Base-by-base conservation (phyloP, 768 basidiomycete species). In the Podaxis sp. region DNA sequence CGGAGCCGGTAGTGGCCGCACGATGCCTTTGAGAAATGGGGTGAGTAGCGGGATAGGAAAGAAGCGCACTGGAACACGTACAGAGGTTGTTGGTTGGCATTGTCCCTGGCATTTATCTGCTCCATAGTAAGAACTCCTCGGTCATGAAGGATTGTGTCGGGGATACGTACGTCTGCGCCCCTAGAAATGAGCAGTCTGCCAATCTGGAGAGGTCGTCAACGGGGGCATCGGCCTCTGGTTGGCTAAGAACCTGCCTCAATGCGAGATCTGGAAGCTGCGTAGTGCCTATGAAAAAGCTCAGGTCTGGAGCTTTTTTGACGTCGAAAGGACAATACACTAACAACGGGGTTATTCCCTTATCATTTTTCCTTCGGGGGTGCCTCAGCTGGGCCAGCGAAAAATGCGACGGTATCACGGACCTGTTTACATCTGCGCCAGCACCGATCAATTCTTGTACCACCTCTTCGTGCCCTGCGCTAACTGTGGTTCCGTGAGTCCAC, bases 91-190 rank as follows among this genome's bases (percentile, higher is more conserved):
- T 99, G 97, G 72, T 91, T 94, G 47, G 96, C 94, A 67, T 87
- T 89, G 80, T 99, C 96, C 76, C 86, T 90, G 49, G 90, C 91
- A 70, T 98, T 99, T 77, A 96, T 91, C 93, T 99, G 70, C 63
- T 50, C 70, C 69, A 63, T 72, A 75, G 68, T 70, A 71, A 68
- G 68, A 69, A 73, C 67, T 73, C 70, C 68, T 66, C 70, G 73
- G 69, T 64, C 63, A 69, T 72, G 65, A 71, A 71, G 64, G 47
- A 58, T 65, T 68, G 65, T 65, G 70, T 71, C 71, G 74, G 57
- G 56, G 65, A 66, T 65, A 83, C 94, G 70, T 77, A 96, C 96
- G 72, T 97, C 94, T 66, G 96, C 96, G 62, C 95, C 94, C 72
- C 91, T 84, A 58, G 86, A 79, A 69, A 98, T 90, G 65, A 98